phyloP scores from a whole-genome alignment of 257 asterid species.

The Linderniella brevidens region DNA sequence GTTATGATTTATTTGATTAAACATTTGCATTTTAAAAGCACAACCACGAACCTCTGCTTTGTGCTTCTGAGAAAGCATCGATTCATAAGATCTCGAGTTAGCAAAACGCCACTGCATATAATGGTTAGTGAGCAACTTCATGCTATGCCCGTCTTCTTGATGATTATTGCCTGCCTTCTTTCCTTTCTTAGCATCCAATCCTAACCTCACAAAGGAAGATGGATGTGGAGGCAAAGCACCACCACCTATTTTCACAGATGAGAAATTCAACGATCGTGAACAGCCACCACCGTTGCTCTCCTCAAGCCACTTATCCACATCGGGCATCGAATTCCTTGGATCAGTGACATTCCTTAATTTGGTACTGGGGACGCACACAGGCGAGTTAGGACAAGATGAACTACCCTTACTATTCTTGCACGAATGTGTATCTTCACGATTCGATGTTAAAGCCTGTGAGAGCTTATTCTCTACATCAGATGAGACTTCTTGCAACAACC shows the following conservation, averaged over 20 bases:
- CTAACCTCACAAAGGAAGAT: conserved; percentile 21
- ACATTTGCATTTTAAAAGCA: background rate
- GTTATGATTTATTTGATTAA: background rate
- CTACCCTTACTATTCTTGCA: conserved; percentile 14
- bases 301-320: conserved; percentile 34
- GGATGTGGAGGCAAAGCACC: conserved; percentile 53
- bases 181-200: conserved; percentile 37
- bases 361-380: conserved; percentile 18
- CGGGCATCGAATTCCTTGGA: conserved; percentile 34
- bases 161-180: conserved; percentile 17
- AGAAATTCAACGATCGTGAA: conserved; percentile 41
- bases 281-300: conserved; percentile 26
- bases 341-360: conserved; percentile 18
- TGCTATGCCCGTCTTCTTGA: conserved; percentile 40
- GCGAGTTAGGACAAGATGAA: conserved; percentile 41
- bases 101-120: conserved; percentile 52
- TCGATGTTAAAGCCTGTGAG: conserved; percentile 18
- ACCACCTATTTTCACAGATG: conserved; percentile 19
- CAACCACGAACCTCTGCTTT: conserved; percentile 35
- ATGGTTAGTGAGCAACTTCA: conserved; percentile 42
- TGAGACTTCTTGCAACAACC: conserved; percentile 43
- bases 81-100: conserved; percentile 48
- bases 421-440: conserved; percentile 15
- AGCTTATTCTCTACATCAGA: conserved; percentile 21
- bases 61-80: conserved; percentile 21